Conservation (phyloP, 2,329 filamentous ascomycete species). For the Botrytis pseudocinerea region DNA sequence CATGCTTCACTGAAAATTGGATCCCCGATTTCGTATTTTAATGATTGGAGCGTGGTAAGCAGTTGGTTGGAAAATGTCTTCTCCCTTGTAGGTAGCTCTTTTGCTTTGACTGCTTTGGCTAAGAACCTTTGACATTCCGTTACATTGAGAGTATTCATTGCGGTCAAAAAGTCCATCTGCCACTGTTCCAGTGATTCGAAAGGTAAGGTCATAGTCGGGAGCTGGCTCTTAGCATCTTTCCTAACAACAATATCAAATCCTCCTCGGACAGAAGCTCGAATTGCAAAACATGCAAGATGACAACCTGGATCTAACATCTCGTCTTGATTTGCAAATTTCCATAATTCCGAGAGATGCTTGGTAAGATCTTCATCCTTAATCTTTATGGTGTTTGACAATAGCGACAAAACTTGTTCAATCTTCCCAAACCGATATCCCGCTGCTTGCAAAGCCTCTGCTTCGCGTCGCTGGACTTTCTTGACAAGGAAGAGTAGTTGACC, state of each 20-base stretch:
- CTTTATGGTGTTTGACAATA: constrained; percentile 73
- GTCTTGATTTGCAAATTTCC: constrained; percentile 53
- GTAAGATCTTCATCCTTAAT: constrained; percentile 65
- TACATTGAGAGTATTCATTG: constrained; percentile 50
- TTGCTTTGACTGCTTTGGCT: constrained; percentile 39
- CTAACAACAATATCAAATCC: constrained; percentile 43
- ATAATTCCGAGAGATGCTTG: constrained; percentile 63
- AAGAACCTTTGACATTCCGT: constrained; percentile 44
- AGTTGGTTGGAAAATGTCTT: constrained; percentile 50
- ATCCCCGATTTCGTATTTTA: constrained; percentile 47
- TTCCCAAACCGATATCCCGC: constrained; percentile 78
- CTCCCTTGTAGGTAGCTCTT: constrained; percentile 44
- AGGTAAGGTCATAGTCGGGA: constrained; percentile 60
- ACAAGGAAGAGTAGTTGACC: constrained; percentile 76
- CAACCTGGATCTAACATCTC: constrained; percentile 53
- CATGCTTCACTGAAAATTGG: constrained; percentile 49
- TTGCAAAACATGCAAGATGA: constrained; percentile 59
- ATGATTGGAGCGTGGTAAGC: constrained; percentile 44
- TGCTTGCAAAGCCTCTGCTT: constrained; percentile 65
- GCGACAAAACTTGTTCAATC: constrained; percentile 64
- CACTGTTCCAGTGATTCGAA: constrained; percentile 54
- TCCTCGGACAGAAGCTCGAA: constrained; percentile 51
- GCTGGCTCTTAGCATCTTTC: constrained; percentile 52
- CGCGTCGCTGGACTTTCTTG: constrained; percentile 58
- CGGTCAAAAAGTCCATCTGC: constrained; percentile 55